Percentiles rank a stretch among this genome's conserved stretches.
Conservation (phyloP, 192 early-diverging fungal genomes). For the Mortierella alpina region DNA sequence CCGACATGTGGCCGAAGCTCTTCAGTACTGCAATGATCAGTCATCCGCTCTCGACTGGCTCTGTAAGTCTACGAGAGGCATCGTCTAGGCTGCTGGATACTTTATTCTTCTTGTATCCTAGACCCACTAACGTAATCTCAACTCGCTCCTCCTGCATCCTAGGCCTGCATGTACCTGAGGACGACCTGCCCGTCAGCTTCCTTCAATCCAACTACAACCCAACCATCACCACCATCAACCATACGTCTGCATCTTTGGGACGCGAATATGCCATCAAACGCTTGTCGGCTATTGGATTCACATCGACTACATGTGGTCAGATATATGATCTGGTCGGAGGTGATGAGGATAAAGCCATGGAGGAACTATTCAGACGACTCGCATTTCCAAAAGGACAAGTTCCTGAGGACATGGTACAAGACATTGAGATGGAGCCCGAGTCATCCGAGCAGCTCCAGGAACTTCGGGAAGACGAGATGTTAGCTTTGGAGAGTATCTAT, state of each 20-base stretch:
- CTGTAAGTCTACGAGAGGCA: slow-evolving; percentile 55
- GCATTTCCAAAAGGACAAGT: slow-evolving; percentile 57
- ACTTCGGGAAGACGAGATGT: slow-evolving; percentile 67
- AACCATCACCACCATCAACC: slow-evolving; percentile 62
- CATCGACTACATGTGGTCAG: slow-evolving; percentile 57
- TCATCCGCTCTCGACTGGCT: slow-evolving; percentile 84
- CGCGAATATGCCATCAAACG: slow-evolving; percentile 72
- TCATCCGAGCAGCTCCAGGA: slow-evolving; percentile 51
- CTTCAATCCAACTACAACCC: slow-evolving; percentile 63
- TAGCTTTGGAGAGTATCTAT: slow-evolving; percentile 77
- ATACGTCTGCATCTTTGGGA: slow-evolving; percentile 62
- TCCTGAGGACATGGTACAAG: slow-evolving; percentile 46
- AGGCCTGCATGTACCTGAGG: slow-evolving; percentile 89
- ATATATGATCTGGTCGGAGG: slow-evolving; percentile 56
- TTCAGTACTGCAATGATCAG: slow-evolving; percentile 63
- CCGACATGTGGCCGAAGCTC: slow-evolving; percentile 80
- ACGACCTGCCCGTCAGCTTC: slow-evolving; percentile 71
- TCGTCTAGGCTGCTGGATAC: not conserved
- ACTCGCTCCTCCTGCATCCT: not conserved
- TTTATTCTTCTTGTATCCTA: not conserved
- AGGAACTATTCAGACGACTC: slow-evolving; percentile 64
- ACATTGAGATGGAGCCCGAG: slow-evolving; percentile 30
- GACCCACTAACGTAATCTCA: not conserved
- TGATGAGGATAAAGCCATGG: slow-evolving; percentile 66
- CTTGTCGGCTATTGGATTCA: slow-evolving; percentile 70